Conservation (phyloP, 208 protist genomes). For the Baffinella frigidus region DNA sequence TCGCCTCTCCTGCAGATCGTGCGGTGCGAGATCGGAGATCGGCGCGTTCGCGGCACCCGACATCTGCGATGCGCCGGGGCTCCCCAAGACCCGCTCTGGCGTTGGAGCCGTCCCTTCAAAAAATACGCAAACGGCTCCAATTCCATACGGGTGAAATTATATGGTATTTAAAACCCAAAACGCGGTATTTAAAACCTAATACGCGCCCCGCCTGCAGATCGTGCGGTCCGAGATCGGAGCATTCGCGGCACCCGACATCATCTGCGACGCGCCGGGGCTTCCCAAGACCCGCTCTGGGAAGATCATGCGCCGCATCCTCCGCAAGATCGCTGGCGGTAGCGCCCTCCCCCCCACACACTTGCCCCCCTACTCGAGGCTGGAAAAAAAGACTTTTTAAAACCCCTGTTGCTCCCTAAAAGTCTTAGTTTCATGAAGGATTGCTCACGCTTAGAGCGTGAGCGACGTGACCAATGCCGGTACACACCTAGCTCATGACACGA, state of each 20-base stretch:
- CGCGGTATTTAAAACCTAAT: too few species aligned
- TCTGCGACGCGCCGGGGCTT: slow-evolving; percentile 72
- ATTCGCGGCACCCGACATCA: slow-evolving; percentile 87
- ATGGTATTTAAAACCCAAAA: too few species aligned
- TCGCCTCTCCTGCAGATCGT: too few species aligned
- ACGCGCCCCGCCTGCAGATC: too few species aligned
- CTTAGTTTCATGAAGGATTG: background rate
- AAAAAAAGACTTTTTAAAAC: background rate
- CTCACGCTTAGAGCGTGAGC: too few species aligned
- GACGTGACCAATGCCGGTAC: background rate
- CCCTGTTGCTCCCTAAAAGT: background rate
- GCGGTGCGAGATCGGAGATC: too few species aligned
- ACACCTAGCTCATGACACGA: background rate
- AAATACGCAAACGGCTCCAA: too few species aligned
- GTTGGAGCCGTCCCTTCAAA: too few species aligned
- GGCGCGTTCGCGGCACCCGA: background rate
- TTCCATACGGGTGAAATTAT: too few species aligned
- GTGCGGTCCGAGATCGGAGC: slow-evolving; percentile 85
- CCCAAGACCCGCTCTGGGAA: background rate
- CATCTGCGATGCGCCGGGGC: slow-evolving; percentile 74
- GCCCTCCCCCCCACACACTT: too few species aligned
- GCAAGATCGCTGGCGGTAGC: slow-evolving; percentile 86
- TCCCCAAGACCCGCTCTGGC: slow-evolving; percentile 95
- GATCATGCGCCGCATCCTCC: slow-evolving; percentile 95
- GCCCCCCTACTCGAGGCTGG: too few species aligned